Base-by-base conservation (phyloP, 768 basidiomycete species). In the Boletus speciosus region DNA sequence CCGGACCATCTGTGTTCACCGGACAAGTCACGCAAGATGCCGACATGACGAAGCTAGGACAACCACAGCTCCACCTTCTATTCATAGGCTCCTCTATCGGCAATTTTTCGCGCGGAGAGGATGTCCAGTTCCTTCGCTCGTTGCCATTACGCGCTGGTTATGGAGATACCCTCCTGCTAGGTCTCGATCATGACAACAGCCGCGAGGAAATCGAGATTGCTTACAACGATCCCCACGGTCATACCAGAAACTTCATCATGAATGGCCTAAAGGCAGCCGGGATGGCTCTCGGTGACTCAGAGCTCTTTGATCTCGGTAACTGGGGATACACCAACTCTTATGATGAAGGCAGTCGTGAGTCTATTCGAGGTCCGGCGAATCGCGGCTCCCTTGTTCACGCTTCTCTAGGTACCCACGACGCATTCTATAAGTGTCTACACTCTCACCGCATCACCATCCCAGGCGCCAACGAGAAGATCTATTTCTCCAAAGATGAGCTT, bases 81-180 rank as follows among this genome's bases (percentile, higher is more conserved):
- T 98, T 97, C 75, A 76, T 98, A 16, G 97, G 96, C 0, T 94
- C 90, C 0, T 91, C 92, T 1, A 67, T 98, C 7, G 97, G 95
- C 7, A 98, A 98, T 74, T 98, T 98, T 69, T 63, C 76, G 6
- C 81, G 93, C 12, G 74, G 76, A 5, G 86, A 80, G 23, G 89
- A 86, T 9, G 79, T 78, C 0, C 71, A 77, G 0, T 98, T 99
- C 71, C 80, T 99, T 47, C 77, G 77, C 7, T 82, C 83, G 3
- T 73, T 98, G 29, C 94, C 94, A 5, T 75, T 98, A 25, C 83
- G 87, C 14, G 73, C 88, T 10, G 81, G 85, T 6, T 77, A 74
- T 19, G 85, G 84, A 2, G 95, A 97, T 67, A 96, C 91, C 0
- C 76, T 98, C 8, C 74, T 98, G 2, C 77, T 99, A 10, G 95